Conservation (phyloP, 768 basidiomycete species). For the Calocybe cyanea region DNA sequence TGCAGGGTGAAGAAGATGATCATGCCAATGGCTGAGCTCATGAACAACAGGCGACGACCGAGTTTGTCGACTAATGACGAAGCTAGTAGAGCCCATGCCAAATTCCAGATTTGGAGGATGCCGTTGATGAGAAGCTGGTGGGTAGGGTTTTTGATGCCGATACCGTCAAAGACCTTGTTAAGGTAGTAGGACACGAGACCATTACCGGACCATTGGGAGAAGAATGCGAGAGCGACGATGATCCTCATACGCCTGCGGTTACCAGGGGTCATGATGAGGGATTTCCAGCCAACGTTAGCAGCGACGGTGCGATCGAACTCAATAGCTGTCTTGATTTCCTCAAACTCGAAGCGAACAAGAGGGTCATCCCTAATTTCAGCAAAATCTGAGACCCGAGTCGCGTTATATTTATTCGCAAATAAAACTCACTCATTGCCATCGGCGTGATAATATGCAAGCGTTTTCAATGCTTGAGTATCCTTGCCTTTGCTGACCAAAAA, state of each 20-base stretch:
- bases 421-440: slow-evolving; percentile 55
- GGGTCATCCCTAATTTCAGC: slow-evolving; percentile 45
- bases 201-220: slow-evolving; percentile 85
- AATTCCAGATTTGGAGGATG: slow-evolving; percentile 81
- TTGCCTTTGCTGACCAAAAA: slow-evolving; percentile 76
- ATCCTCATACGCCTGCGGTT: slow-evolving; percentile 76
- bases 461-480: slow-evolving; percentile 61
- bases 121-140: slow-evolving; percentile 81
- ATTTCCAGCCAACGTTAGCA: slow-evolving; percentile 62
- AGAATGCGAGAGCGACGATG: slow-evolving; percentile 75
- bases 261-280: slow-evolving; percentile 61
- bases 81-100: slow-evolving; percentile 56
- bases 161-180: slow-evolving; percentile 63
- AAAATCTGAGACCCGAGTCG: too few relatives aligned
- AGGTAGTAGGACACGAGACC: slow-evolving; percentile 85
- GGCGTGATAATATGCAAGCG: slow-evolving; percentile 81
- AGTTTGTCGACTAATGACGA: slow-evolving; percentile 60
- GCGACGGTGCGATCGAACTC: slow-evolving; percentile 61
- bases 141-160: slow-evolving; percentile 59
- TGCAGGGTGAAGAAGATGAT: slow-evolving; percentile 63
- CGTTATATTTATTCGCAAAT: neutral
- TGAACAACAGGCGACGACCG: slow-evolving; percentile 70
- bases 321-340: slow-evolving; percentile 79
- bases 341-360: slow-evolving; percentile 68
- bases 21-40: slow-evolving; percentile 59